Percentiles rank a stretch among this genome's conserved stretches.
Evolutionary conservation across 306 rosid genomes (phyloP).

Genomic region (Casuarina glauca): DNA sequence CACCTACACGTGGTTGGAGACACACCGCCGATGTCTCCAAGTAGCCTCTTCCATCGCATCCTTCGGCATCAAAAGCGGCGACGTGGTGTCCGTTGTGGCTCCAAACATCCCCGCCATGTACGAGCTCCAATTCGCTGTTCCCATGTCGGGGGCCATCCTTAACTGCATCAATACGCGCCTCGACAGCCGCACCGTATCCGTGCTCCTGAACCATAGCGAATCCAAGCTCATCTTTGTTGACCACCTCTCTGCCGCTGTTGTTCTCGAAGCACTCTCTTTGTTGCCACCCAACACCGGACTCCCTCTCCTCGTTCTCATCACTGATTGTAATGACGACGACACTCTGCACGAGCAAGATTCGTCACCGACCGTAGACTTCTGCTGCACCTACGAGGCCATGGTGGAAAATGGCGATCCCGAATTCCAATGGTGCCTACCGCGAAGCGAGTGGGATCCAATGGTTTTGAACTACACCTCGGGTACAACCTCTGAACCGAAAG

Average conservation of each 20-base stretch:
- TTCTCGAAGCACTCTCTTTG: conserved; percentile 36
- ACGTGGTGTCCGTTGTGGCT: conserved; percentile 59
- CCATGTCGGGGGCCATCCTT: conserved; percentile 69
- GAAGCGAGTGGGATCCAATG: conserved; percentile 75
- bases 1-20: conserved; percentile 61
- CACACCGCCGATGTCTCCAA: conserved; percentile 62
- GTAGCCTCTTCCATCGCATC: conserved; percentile 57
- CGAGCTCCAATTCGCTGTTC: conserved; percentile 76
- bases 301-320: conserved; percentile 58
- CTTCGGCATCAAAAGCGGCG: conserved; percentile 26
- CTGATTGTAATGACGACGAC: conserved; percentile 21
- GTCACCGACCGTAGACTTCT: not conserved
- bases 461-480: conserved; percentile 74
- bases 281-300: conserved; percentile 27
- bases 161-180: conserved; percentile 65
- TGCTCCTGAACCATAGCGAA: conserved; percentile 60
- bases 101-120: conserved; percentile 70
- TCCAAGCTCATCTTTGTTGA: conserved; percentile 72
- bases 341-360: not conserved
- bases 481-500: conserved; percentile 77
- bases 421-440: conserved; percentile 56
- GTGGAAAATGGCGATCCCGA: conserved; percentile 48
- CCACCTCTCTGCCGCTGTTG: conserved; percentile 18
- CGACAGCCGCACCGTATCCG: conserved; percentile 48
- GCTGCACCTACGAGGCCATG: conserved; percentile 41